Evolutionary conservation across 139 green algal species (phyloP), one percentile per base, ranked within the genome.

Genomic region (Edaphochlamys debaryana): DNA sequence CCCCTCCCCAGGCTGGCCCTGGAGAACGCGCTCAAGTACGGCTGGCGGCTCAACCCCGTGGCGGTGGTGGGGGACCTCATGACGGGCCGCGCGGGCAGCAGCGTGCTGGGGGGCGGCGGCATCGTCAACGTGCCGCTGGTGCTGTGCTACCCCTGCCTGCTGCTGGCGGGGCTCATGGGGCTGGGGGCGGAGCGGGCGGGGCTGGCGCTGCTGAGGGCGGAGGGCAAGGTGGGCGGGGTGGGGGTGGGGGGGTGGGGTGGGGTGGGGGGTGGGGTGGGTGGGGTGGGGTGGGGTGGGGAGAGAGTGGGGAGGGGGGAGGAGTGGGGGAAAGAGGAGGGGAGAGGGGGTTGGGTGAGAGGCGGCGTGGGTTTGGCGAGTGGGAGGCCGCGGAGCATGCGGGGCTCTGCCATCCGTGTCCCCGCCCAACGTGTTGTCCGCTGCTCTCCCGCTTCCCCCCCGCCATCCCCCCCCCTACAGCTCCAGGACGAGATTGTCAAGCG

Each of bases 21-120:
- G 36, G 95, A 98, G 85, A 98, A 98, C 89, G 82, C 96, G 37
- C 82, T 97, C 70, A 97, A 96, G 88, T 96, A 96, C 80, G 93
- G 94, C 17, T 73, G 94, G 41, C 87, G 92, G 34, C 89, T 94
- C 64, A 95, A 95, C 80, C 93, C 94, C 1, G 36, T 96, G 30
- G 71, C 63, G 2, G 17, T 75, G n/a, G 20, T 83, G 40, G 34
- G 32, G 27, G 30, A 58, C 62, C 40, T 84, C 37, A 76, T 81
- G 60, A 58, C 60, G 0, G 75, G 75, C 15, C 75, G 60, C 19
- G 41, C 22, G 41, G 60, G 60, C 60, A 8, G 63, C 66, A n/a
- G 56, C 42, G 27, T 38, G 68, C 40, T 29, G 27, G 42, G n/a
- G 37, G 34, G 20, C 22, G 60, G 77, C 42, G 77, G 77, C 20